Evolutionary conservation across 352 stramenopile species (phyloP).

Genomic region (Albugo laibachii): DNA sequence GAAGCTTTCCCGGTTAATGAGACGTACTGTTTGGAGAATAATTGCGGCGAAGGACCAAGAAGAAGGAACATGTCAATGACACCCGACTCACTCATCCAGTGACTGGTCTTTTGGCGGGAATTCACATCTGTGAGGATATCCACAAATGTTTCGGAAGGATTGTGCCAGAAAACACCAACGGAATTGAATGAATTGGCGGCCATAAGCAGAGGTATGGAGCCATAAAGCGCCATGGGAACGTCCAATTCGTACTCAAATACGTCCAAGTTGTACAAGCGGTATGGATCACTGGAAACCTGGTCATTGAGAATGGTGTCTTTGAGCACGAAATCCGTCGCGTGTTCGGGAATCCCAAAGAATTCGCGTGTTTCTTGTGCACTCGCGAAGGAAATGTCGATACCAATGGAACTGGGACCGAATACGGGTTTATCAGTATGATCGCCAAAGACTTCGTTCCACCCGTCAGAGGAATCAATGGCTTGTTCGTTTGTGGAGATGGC

Average conservation of each 20-base stretch:
- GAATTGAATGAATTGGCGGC: slow-evolving; percentile 50
- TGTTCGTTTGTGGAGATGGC: slow-evolving; percentile 5
- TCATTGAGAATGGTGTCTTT: slow-evolving; percentile 74
- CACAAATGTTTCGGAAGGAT: slow-evolving; percentile 97
- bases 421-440: slow-evolving; percentile 80
- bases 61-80: slow-evolving; percentile 95
- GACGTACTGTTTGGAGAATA: slow-evolving; percentile 86
- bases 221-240: slow-evolving; percentile 97
- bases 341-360: slow-evolving; percentile 95
- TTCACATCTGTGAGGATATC: slow-evolving; percentile 67
- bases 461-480: slow-evolving; percentile 23
- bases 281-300: slow-evolving; percentile 76
- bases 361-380: slow-evolving; percentile 21
- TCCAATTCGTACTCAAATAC: slow-evolving; percentile 99
- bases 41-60: slow-evolving; percentile 58
- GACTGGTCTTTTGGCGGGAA: slow-evolving; percentile 28
- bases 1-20: slow-evolving; percentile 81
- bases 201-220: slow-evolving; percentile 56
- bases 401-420: slow-evolving; percentile 84
- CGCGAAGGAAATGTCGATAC: slow-evolving; percentile 90
- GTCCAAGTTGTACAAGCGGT: slow-evolving; percentile 98
- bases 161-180: slow-evolving; percentile 96
- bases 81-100: slow-evolving; percentile 92
- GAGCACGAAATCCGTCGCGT: slow-evolving; percentile 86
- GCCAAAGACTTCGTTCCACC: slow-evolving; percentile 91